Conservation (phyloP, 179 eudicot genomes). For the Spinacia oleracea region DNA sequence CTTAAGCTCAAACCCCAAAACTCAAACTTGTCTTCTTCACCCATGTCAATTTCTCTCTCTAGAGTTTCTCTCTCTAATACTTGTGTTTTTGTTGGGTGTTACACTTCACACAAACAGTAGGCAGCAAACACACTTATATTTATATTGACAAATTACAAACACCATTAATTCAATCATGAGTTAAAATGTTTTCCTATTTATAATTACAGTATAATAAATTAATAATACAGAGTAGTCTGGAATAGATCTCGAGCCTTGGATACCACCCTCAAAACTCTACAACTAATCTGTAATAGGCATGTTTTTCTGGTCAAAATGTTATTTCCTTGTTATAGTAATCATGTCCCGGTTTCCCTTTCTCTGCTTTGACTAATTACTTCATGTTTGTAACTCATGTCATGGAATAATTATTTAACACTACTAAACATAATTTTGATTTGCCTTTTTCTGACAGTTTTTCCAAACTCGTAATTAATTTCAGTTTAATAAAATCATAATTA, state of each 20-base stretch:
- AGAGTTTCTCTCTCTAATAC: conserved; percentile 1
- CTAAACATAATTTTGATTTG: conserved; percentile 4
- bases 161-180: conserved; percentile 37
- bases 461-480: neutral
- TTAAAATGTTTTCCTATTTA: conserved; percentile 7
- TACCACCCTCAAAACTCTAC: too few relatives aligned
- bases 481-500: neutral
- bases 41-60: conserved; percentile 26
- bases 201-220: neutral
- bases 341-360: conserved; percentile 12
- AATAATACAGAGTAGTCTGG: too few relatives aligned
- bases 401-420: conserved; percentile 6
- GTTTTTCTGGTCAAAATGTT: conserved; percentile 16
- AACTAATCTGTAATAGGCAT: too few relatives aligned
- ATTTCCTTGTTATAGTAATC: conserved; percentile 11
- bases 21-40: conserved; percentile 42
- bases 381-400: conserved; percentile 29
- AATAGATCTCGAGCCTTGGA: too few relatives aligned
- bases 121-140: neutral
- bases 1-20: conserved; percentile 62
- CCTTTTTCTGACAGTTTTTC: conserved; percentile 20
- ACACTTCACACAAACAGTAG: neutral
- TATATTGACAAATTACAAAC: too few relatives aligned
- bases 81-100: neutral
- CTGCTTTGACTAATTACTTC: conserved; percentile 23